Evolutionary conservation across 2,329 filamentous ascomycete species (phyloP), one percentile per base, ranked within the genome.

Genomic region (Alternaria alternata): DNA sequence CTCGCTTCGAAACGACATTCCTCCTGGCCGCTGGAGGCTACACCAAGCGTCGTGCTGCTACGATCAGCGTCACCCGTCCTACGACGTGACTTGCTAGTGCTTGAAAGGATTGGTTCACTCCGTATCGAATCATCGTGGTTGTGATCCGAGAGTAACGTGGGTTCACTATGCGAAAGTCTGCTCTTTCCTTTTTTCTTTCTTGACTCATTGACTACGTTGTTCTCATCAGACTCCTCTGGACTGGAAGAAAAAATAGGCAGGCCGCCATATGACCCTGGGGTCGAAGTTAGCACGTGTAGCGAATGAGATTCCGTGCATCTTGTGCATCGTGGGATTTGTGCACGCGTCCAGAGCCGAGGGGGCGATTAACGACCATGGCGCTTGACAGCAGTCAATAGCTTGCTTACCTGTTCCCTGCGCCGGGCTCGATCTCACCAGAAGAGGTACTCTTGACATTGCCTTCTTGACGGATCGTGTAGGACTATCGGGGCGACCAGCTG

Each of bases 401-500:
- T 64, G 65, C 69, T 70, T 69, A 72, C 69, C 69, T 36, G 85
- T 87, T 57, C 86, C 87, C 73, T 86, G 83, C 34, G 85, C 85
- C 43, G 87, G 86, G 65, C 86, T 86, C 51, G 86, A 86, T 61
- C 86, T 84, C 74, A 87, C 78, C 54, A 89, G 79, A 58, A 89
- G 82, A 59, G 86, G 86, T 63, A 83, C 80, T 73, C 79, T 80
- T 61, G 82, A 84, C 82, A 84, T 84, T 39, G 68, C 61, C 58
- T 54, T 63, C 62, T 69, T 58, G 56, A 62, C 59, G 52, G 59
- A 58, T 52, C 63, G 60, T 54, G 58, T 62, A 59, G 62, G 46
- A 61, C 48, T 54, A 28, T 65, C 63, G 58, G 65, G 49, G 61
- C 51, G 60, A 52, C 43, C 51, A 44, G 64, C 52, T 39, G 62